Evolutionary conservation across 495 filamentous ascomycete genomes (phyloP).

Genomic region (Lasiosphaeria hispida): DNA sequence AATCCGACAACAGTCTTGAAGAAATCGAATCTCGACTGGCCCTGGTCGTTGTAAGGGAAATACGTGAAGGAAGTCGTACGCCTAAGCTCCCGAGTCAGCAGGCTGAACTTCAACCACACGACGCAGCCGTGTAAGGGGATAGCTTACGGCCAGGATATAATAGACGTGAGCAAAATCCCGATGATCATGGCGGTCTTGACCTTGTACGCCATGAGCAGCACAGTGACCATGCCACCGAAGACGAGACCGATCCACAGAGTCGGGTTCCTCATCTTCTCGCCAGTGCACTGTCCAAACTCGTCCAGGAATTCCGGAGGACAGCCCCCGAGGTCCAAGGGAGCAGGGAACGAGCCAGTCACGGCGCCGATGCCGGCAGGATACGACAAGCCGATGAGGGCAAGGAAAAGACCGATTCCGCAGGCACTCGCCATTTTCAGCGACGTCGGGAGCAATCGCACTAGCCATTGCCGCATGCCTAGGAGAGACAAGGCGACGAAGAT

Average conservation of each 20-base stretch:
- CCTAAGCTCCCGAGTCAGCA: conserved; percentile 19
- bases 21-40: conserved; percentile 64
- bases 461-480: conserved; percentile 74
- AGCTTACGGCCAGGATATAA: conserved; percentile 69
- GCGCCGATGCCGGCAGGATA: conserved; percentile 71
- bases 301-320: conserved; percentile 26
- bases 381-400: conserved; percentile 69
- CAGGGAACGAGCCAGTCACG: conserved; percentile 54
- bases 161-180: conserved; percentile 72
- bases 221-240: conserved; percentile 67
- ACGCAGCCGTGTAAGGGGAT: not conserved
- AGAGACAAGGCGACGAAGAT: conserved; percentile 59
- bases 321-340: conserved; percentile 65
- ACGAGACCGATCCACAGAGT: conserved; percentile 73
- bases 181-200: conserved; percentile 73
- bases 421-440: conserved; percentile 76
- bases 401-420: conserved; percentile 71
- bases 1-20: conserved; percentile 50
- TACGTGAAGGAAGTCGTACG: conserved; percentile 70
- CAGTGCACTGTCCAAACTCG: conserved; percentile 15
- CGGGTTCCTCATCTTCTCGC: conserved; percentile 4
- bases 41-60: conserved; percentile 63
- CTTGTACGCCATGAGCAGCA: conserved; percentile 70
- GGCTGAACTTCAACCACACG: not conserved
- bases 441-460: conserved; percentile 67